Base-by-base conservation (phyloP, 352 stramenopile species). In the Phytopythium delawarense region DNA sequence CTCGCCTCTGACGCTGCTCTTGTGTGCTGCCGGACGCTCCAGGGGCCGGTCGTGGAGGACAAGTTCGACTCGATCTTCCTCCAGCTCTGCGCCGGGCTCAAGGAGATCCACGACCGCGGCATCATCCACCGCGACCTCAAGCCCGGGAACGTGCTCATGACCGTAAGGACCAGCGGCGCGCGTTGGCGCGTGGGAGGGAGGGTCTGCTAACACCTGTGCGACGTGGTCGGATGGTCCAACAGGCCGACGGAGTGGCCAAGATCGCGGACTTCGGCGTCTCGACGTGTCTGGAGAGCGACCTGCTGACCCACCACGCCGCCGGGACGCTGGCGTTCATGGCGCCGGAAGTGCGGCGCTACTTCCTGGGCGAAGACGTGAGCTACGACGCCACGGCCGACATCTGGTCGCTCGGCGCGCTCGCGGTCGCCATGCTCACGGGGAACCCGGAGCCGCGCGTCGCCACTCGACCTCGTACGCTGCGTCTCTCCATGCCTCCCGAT, bases 201-300 rank as follows among this genome's bases (percentile, higher is more conserved):
- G 20, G 20, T 2, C 25, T 11, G 42, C 42, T 48, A 23, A 48
- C 7, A 25, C 18, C 42, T 11, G 7, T 48, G 4, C 6, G 4
- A 20, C 15, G 11, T 44, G 39, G 15, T 44, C 15, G 8, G 39
- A 16, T 59, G 45, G 34, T 42, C 7, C 23, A 48, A 21, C 46
- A 93, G 84, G 84, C 65, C 21, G 79, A 91, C 11, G 78, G 80
- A 8, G 61, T 79, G 13, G 78, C 71, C 32, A 94, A 94, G 65
- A 89, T 92, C 15, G 83, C 85, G 0, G 85, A 94, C 53, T 94
- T 94, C 62, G 85, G 83, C n/a, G 85, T 94, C 18, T 94, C 85
- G 2, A 94, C 81, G 4, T 85, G 79, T 37, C 68, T 94, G 23
- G 80, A 90, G 51, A 92, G 77, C 63, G 69, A 87, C 25, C 57